Conservation (phyloP, 352 stramenopile genomes). For the Phytophthora rubi region DNA sequence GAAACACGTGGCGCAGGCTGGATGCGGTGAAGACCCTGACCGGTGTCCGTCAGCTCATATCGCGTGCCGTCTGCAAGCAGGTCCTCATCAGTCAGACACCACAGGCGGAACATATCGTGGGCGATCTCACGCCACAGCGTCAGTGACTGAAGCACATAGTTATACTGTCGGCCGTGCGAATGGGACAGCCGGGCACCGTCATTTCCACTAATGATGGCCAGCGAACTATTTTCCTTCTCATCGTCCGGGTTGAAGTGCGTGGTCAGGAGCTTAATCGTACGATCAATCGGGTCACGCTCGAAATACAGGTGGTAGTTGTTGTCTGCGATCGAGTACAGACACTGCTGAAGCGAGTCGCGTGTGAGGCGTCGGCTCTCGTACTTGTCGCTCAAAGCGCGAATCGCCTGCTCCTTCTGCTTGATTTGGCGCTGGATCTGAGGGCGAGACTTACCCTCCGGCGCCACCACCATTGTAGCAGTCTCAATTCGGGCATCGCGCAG, state of each 20-base stretch:
- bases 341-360: conserved; percentile 92
- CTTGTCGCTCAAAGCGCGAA: conserved; percentile 85
- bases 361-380: conserved; percentile 61
- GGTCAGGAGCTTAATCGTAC: conserved; percentile 92
- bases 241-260: conserved; percentile 87
- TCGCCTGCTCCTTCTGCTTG: conserved; percentile 92
- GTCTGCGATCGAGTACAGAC: conserved; percentile 96
- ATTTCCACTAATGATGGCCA: conserved; percentile 93
- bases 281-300: conserved; percentile 96
- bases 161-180: conserved; percentile 94
- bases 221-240: conserved; percentile 78
- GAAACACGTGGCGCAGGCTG: conserved; percentile 94
- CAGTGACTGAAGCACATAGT: conserved; percentile 96
- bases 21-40: conserved; percentile 95
- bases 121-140: conserved; percentile 96
- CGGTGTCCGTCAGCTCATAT: conserved; percentile 94
- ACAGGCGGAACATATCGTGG: conserved; percentile 97
- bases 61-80: conserved; percentile 75
- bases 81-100: conserved; percentile 94
- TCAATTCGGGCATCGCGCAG: conserved; percentile 91
- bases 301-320: conserved; percentile 98
- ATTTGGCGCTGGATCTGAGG: conserved; percentile 93
- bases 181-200: conserved; percentile 95
- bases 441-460: conserved; percentile 90
- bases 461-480: conserved; percentile 95